Evolutionary conservation across 2,329 filamentous ascomycete species (phyloP), one percentile per base, ranked within the genome.

Genomic region (Neofusicoccum ribis): DNA sequence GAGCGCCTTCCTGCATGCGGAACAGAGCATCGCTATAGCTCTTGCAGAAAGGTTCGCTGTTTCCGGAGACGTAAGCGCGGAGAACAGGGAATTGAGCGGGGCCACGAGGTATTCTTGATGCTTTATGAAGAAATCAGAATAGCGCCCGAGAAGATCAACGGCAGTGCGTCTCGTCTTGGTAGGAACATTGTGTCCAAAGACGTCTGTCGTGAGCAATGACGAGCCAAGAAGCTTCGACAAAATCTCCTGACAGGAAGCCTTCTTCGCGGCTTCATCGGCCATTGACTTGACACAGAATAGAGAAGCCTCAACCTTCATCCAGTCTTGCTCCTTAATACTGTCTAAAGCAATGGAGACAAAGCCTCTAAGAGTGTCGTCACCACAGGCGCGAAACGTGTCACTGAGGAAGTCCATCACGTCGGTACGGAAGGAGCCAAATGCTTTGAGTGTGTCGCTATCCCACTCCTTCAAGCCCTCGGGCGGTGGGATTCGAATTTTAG

Each of bases 381-480:
- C 80, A 11, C 85, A 72, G n/a, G 81, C 73, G 3, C 88, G 82
- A 70, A 89, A 93, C 2, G 89, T 85, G 2, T 89, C 88, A 69
- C 92, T 87, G 34, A 95, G 81, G 59, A 95, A 84, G 73, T 96
- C 91, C 59, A 86, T 84, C n/a, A 93, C 88, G 71, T 96, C 92
- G 69, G 90, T 88, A 36, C 92, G 85, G 54, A 91, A 91, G 65
- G 91, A 88, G 60, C 84, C 82, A 75, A 93, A 93, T 0, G 84
- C 87, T 59, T 85, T 83, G 44, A 86, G 86, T 39, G 91, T 88
- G 27, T 86, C 85, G 4, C 87, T 87, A 67, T 91, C 89, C 91
- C 91, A 94, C 0, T 82, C 80, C 36, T 82, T 81, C 52, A 88
- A 86, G 7, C 83, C 79, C 9, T 85, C 81, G 1, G 80, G 70